These are phyloP conservation scores for Cucurbitaria berberidis DNA, from an alignment of 2,329 filamentous ascomycete genomes.

Conservation along the genomic window DNA sequence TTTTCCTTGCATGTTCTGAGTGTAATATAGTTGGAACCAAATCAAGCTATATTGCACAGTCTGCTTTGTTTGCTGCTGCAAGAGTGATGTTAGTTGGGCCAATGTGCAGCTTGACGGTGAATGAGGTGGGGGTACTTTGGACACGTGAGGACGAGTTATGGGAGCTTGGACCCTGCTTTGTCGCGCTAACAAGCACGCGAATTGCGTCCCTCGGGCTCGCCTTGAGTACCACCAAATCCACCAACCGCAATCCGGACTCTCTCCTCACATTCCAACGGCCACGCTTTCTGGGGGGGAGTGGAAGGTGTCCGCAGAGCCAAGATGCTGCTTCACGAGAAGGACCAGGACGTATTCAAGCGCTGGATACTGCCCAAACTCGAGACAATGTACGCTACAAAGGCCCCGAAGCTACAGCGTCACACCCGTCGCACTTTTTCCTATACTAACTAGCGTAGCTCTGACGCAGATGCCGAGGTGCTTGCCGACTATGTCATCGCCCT, in stretches of 20 bases:
- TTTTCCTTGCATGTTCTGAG: conserved; percentile 43
- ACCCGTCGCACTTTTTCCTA: not conserved
- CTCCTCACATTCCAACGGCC: not conserved
- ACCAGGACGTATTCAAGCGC: conserved; percentile 67
- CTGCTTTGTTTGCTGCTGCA: not conserved
- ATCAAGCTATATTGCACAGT: conserved; percentile 43
- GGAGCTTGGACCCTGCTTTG: conserved; percentile 2
- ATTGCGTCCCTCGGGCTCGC: conserved; percentile 5
- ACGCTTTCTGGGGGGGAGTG: conserved; percentile 5
- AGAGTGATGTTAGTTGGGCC: conserved; percentile 7
- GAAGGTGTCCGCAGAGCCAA: conserved; percentile 11
- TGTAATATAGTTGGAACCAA: conserved; percentile 44
- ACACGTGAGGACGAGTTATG: conserved; percentile 27
- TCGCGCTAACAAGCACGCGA: conserved; percentile 25
- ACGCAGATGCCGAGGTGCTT: conserved; percentile 80
- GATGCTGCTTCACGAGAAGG: conserved; percentile 63
- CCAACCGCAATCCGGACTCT: not conserved
- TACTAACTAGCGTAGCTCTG: conserved; percentile 61
- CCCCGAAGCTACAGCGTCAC: not conserved
- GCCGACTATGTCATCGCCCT: conserved; percentile 85
- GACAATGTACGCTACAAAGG: conserved; percentile 65
- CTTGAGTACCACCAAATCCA: not conserved
- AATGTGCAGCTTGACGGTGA: conserved; percentile 14
- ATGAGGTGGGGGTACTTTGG: conserved; percentile 18
- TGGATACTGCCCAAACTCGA: conserved; percentile 82